A percentile compares a stretch with the other conserved stretches of the same genome.
phyloP scores from a whole-genome alignment of 2,329 filamentous ascomycete genomes.

The Metarhizium robertsii region DNA sequence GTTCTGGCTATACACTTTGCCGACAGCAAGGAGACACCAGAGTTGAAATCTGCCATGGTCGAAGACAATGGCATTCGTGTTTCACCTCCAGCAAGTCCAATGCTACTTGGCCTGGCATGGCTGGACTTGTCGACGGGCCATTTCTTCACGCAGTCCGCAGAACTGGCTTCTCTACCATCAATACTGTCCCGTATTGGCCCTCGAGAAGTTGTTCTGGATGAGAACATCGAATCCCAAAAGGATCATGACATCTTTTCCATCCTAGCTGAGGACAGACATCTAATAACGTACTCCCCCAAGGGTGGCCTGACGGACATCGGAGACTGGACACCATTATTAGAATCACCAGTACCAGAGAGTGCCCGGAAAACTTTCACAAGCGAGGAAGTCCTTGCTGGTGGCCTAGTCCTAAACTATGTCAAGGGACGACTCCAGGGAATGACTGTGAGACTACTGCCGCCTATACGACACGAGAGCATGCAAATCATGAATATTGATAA shows the following conservation, averaged over 20 bases:
- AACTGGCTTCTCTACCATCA: slow-evolving; percentile 63
- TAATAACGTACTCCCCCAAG: slow-evolving; percentile 61
- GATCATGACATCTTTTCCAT: slow-evolving; percentile 55
- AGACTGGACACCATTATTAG: slow-evolving; percentile 70
- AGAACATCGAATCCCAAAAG: slow-evolving; percentile 46
- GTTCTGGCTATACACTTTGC: slow-evolving; percentile 66
- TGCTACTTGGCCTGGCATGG: slow-evolving; percentile 73
- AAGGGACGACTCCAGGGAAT: slow-evolving; percentile 66
- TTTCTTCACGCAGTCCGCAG: slow-evolving; percentile 76
- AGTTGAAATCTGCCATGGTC: not conserved
- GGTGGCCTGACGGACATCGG: slow-evolving; percentile 38
- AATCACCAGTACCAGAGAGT: slow-evolving; percentile 54
- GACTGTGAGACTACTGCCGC: slow-evolving; percentile 75
- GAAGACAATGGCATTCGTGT: slow-evolving; percentile 3
- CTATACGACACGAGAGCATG: slow-evolving; percentile 61
- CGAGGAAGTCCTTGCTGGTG: slow-evolving; percentile 68
- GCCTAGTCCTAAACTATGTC: slow-evolving; percentile 76
- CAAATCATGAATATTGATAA: slow-evolving; percentile 87
- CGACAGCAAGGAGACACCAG: not conserved
- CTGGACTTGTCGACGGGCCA: slow-evolving; percentile 90
- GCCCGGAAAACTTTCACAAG: slow-evolving; percentile 48
- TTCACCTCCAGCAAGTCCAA: slow-evolving; percentile 5
- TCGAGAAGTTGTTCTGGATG: slow-evolving; percentile 73
- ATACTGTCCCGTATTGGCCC: slow-evolving; percentile 75
- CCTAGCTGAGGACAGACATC: slow-evolving; percentile 65